phyloP scores from a whole-genome alignment of 768 basidiomycete species.

The Dacryopinax primogenitus region DNA sequence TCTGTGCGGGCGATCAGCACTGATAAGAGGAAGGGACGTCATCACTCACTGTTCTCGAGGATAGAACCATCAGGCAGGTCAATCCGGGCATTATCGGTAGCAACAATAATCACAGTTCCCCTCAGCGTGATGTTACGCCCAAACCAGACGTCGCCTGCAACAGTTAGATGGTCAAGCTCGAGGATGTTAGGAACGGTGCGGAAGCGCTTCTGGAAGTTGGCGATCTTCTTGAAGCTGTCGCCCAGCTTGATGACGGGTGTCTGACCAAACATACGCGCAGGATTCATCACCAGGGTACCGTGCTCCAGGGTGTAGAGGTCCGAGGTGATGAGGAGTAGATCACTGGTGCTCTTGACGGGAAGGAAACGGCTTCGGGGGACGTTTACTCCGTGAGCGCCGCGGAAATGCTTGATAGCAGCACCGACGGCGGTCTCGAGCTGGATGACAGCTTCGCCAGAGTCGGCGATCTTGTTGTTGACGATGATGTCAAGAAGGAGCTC shows the following conservation, averaged over 20 bases:
- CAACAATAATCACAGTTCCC: constrained; percentile 81
- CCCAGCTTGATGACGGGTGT: constrained; percentile 95
- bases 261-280: constrained; percentile 59
- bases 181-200: constrained; percentile 84
- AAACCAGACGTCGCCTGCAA: constrained; percentile 83
- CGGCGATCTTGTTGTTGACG: constrained; percentile 78
- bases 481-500: constrained; percentile 88
- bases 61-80: constrained; percentile 73
- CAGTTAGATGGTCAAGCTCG: constrained; percentile 88
- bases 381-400: constrained; percentile 83
- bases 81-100: constrained; percentile 71
- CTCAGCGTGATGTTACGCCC: constrained; percentile 74
- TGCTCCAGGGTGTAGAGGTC: constrained; percentile 85
- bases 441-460: constrained; percentile 75
- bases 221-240: constrained; percentile 90
- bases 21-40: constrained; percentile 14
- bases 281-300: constrained; percentile 77
- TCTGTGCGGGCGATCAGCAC: constrained; percentile 27
- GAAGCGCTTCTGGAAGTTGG: constrained; percentile 66
- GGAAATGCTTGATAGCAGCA: constrained; percentile 89
- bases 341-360: constrained; percentile 74
- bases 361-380: constrained; percentile 91
- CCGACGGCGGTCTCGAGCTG: constrained; percentile 85
- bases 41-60: constrained; percentile 50
- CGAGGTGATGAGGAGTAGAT: constrained; percentile 77